Evolutionary conservation across 192 early-diverging fungal genomes (phyloP).

Genomic region (Martensiomyces pterosporus): DNA sequence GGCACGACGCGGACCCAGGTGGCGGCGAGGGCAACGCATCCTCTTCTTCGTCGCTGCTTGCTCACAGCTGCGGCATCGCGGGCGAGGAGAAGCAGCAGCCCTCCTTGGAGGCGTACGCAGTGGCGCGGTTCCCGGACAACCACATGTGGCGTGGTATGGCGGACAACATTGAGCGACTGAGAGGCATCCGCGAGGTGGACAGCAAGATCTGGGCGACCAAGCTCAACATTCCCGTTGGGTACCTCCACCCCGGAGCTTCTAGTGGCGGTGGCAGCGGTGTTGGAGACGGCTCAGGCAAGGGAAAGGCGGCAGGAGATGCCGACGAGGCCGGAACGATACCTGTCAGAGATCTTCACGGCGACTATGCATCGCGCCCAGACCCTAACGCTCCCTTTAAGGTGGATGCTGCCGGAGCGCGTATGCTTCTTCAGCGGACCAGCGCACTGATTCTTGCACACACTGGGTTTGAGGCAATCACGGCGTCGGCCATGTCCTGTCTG

Average conservation of each 20-base stretch:
- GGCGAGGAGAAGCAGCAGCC: conserved; percentile 2
- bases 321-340: conserved; percentile 3
- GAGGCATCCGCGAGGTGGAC: conserved; percentile 56
- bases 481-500: conserved; percentile 62
- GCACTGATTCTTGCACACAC: conserved; percentile 75
- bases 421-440: conserved; percentile 57
- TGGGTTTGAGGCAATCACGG: conserved; percentile 82
- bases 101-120: conserved; percentile 38
- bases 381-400: conserved; percentile 52
- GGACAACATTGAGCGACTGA: conserved; percentile 52
- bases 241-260: conserved; percentile 1
- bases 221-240: conserved; percentile 45
- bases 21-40: too few species aligned
- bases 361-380: conserved; percentile 27
- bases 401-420: conserved; percentile 55
- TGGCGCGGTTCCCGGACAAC: conserved; percentile 39
- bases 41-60: not conserved
- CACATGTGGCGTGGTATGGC: conserved; percentile 46
- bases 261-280: too few species aligned
- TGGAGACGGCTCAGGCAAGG: conserved; percentile 1
- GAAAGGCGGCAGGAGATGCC: conserved; percentile 1
- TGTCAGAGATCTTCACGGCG: conserved; percentile 14
- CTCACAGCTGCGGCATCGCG: not conserved
- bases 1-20: not conserved
- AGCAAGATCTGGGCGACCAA: conserved; percentile 56